Conservation (phyloP, 2,329 filamentous ascomycete genomes). For the Bipolaris victoriae region DNA sequence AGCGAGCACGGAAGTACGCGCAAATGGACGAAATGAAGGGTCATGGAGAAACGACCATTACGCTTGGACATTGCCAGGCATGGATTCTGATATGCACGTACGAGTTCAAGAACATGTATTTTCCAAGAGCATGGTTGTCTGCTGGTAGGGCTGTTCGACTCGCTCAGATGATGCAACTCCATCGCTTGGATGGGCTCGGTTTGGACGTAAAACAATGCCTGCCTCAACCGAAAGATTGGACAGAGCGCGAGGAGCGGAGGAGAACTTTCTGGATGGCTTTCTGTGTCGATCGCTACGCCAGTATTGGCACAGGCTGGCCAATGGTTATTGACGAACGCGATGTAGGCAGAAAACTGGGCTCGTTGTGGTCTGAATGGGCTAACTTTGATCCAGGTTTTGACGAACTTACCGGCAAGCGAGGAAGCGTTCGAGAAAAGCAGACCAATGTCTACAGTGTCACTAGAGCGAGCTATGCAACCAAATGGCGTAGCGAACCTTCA, state of each 20-base stretch:
- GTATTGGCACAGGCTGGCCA: conserved; percentile 96
- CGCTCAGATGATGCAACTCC: conserved; percentile 89
- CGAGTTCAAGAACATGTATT: conserved; percentile 98
- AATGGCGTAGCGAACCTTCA: conserved; percentile 77
- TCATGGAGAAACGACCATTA: conserved; percentile 87
- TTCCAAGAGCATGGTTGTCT: conserved; percentile 93
- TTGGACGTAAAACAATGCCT: conserved; percentile 93
- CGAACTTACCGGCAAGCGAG: conserved; percentile 81
- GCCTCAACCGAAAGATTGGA: conserved; percentile 87
- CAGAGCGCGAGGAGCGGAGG: conserved; percentile 86
- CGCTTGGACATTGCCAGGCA: conserved; percentile 82
- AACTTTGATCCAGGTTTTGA: conserved; percentile 65
- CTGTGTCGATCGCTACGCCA: conserved; percentile 87
- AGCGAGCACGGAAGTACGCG: conserved; percentile 85
- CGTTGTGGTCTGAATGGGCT: conserved; percentile 5
- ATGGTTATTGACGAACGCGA: conserved; percentile 93
- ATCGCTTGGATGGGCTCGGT: conserved; percentile 80
- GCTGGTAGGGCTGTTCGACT: conserved; percentile 81
- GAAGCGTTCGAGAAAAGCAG: conserved; percentile 83
- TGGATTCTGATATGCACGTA: conserved; percentile 81
- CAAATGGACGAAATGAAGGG: conserved; percentile 91
- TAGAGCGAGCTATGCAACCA: conserved; percentile 73
- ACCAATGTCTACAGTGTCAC: conserved; percentile 71
- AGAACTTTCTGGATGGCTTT: conserved; percentile 97
- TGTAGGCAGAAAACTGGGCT: conserved; percentile 51